A percentile compares a stretch with the other conserved stretches of the same genome.
These are phyloP conservation scores for Talaromyces pinophilus DNA, from an alignment of 2,329 filamentous ascomycete species.

Conservation along the genomic window DNA sequence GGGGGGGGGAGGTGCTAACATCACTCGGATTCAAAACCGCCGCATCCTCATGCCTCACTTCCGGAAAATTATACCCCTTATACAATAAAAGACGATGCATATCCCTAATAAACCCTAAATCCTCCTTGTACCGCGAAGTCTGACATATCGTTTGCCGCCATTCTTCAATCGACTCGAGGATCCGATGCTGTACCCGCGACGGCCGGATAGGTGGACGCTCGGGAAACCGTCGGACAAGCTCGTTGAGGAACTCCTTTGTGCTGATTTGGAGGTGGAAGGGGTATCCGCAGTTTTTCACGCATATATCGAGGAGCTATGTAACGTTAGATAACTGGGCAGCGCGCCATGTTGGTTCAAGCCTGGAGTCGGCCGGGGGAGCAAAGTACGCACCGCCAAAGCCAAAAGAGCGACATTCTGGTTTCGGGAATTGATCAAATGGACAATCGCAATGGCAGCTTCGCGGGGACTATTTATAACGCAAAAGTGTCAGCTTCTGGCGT, in stretches of 20 bases:
- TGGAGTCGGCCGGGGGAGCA: constrained; percentile 22
- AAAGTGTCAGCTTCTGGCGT: constrained; percentile 2
- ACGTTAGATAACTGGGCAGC: neutral
- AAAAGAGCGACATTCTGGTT: constrained; percentile 93
- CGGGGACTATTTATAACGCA: constrained; percentile 59
- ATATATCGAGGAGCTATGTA: constrained; percentile 82
- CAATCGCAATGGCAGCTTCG: constrained; percentile 90
- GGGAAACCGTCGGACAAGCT: constrained; percentile 92
- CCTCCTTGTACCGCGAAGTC: constrained; percentile 95
- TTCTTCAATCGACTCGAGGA: constrained; percentile 95
- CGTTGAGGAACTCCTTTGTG: constrained; percentile 98
- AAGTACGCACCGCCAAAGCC: constrained; percentile 66
- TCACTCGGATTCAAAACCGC: constrained; percentile 96
- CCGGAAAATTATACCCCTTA: constrained; percentile 95
- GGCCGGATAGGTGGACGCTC: constrained; percentile 86
- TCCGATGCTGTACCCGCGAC: constrained; percentile 84
- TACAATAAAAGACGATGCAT: constrained; percentile 96
- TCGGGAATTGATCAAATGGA: constrained; percentile 92
- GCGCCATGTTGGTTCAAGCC: neutral
- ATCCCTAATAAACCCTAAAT: constrained; percentile 91
- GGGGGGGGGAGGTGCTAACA: constrained; percentile 58
- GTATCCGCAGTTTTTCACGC: constrained; percentile 99
- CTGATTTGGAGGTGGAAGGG: constrained; percentile 98
- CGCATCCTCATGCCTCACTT: constrained; percentile 88
- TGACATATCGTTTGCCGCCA: constrained; percentile 98